Evolutionary conservation across 2,329 filamentous ascomycete species (phyloP).

Genomic region (Chrysoporthe cubensis): DNA sequence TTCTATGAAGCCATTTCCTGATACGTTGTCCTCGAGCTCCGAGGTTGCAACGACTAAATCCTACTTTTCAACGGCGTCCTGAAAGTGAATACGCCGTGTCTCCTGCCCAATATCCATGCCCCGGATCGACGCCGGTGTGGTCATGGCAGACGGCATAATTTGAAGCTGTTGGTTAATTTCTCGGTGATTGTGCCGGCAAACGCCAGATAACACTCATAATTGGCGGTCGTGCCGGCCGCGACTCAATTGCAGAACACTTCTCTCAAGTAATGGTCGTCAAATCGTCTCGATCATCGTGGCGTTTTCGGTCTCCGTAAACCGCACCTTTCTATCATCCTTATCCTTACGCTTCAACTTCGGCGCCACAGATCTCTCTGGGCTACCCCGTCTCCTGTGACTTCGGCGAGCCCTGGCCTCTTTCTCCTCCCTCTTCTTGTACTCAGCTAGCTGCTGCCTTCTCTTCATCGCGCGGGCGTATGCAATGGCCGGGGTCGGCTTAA

Average conservation of each 20-base stretch:
- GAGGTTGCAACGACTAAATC: conserved; percentile 1
- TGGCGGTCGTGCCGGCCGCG: background rate
- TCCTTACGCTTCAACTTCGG: conserved; percentile 35
- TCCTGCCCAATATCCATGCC: background rate
- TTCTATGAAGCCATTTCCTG: conserved; percentile 17
- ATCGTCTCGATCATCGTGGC: conserved; percentile 22
- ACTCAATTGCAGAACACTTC: background rate
- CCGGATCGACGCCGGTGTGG: background rate
- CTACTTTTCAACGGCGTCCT: background rate
- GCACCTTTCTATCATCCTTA: conserved; percentile 41
- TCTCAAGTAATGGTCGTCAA: conserved; percentile 9
- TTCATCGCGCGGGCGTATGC: conserved; percentile 61
- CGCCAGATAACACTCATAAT: conserved; percentile 1
- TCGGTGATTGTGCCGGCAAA: background rate
- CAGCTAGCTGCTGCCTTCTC: conserved; percentile 63
- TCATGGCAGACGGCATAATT: background rate
- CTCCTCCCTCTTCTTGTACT: conserved; percentile 65
- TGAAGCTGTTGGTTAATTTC: background rate
- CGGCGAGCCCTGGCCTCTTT: conserved; percentile 61
- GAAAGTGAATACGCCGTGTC: background rate
- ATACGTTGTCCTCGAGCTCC: background rate
- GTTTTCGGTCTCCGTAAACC: conserved; percentile 46
- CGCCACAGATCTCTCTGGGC: conserved; percentile 32
- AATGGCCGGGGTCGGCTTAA: conserved; percentile 65
- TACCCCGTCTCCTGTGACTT: conserved; percentile 54